Base-by-base conservation (phyloP, 768 basidiomycete genomes). In the Boletus fagicola region DNA sequence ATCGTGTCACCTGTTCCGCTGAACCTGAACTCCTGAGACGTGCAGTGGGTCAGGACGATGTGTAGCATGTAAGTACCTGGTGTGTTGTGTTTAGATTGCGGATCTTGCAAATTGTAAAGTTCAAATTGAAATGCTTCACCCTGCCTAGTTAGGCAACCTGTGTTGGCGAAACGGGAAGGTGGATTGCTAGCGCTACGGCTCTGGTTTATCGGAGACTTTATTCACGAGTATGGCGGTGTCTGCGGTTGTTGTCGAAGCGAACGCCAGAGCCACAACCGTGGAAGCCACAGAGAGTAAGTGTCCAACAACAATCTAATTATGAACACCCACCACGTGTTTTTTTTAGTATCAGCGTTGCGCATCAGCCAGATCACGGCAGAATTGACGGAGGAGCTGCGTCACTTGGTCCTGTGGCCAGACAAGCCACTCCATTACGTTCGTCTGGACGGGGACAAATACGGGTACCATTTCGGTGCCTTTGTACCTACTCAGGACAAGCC, bases 391-490 rank as follows among this genome's bases (percentile, higher is more conserved):
- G 63, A 72, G 8, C 76, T 85, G 39, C 80, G 83, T 40, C 83
- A 83, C 67, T 74, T 75, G 26, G 81, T 87, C 5, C 74, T 86
- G 24, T 86, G 84, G 83, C 81, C 83, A 10, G 66, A 78, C 59
- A 75, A 75, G 62, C 76, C 79, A 9, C 64, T 81, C 15, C 74
- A 78, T 54, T 73, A 80, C 56, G 79, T 86, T 46, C 72, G 65
- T 54, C 74, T 85, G 3, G 77, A 82, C 13, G 83, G 83, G 59
- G 84, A 86, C 61, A 67, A 75, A 38, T 53, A 60, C 20, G 83
- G 80, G 11, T 57, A 74, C 59, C 85, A 85, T 73, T 78, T 78
- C 61, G 85, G 84, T 48, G 81, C 82, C 2, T 85, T 87, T 69
- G 49, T 82, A 10, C 62, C 71, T 46, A 54, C 54, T 49, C 61